These are phyloP conservation scores for Ascosphaera acerosa DNA, from an alignment of 2,329 filamentous ascomycete genomes.

Conservation along the genomic window DNA sequence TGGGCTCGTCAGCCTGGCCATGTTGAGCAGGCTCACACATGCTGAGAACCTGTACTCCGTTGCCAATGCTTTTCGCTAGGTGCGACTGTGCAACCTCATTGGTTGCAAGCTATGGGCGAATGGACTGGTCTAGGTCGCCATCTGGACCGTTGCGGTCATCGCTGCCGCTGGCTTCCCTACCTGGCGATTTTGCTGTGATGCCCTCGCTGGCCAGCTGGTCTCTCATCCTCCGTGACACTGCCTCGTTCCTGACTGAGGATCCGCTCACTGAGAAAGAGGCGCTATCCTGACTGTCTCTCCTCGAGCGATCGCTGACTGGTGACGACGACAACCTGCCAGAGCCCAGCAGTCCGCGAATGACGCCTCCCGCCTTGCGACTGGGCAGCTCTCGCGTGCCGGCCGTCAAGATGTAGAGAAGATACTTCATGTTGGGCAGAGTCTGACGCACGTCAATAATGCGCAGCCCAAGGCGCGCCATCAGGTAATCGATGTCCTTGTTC, in stretches of 20 bases:
- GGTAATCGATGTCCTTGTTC: constrained; percentile 74
- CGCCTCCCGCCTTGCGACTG: constrained; percentile 27
- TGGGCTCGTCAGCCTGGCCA: no score
- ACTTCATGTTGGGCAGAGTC: constrained; percentile 81
- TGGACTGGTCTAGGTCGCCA: no score
- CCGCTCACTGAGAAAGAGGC: constrained; percentile 1
- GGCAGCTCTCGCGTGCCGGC: constrained; percentile 43
- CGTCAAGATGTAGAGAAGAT: constrained; percentile 69
- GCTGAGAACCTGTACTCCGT: no score
- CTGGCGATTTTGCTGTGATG: not conserved
- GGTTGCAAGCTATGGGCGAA: no score
- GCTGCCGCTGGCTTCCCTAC: no score
- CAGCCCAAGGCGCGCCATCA: constrained; percentile 39
- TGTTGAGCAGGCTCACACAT: no score
- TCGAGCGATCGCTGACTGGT: constrained; percentile 13
- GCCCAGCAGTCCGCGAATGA: constrained; percentile 20
- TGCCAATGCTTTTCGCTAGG: no score
- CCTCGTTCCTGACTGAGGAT: not conserved
- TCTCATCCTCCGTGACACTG: constrained; percentile 1
- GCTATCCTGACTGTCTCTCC: constrained; percentile 18
- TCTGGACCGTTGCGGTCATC: no score
- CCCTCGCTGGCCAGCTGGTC: constrained; percentile 2
- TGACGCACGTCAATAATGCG: constrained; percentile 75
- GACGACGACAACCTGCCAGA: constrained; percentile 11
- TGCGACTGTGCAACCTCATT: no score